Percentiles rank a stretch among this genome's conserved stretches.
phyloP scores from a whole-genome alignment of 306 rosid genomes.

The Boehmeria nivea region DNA sequence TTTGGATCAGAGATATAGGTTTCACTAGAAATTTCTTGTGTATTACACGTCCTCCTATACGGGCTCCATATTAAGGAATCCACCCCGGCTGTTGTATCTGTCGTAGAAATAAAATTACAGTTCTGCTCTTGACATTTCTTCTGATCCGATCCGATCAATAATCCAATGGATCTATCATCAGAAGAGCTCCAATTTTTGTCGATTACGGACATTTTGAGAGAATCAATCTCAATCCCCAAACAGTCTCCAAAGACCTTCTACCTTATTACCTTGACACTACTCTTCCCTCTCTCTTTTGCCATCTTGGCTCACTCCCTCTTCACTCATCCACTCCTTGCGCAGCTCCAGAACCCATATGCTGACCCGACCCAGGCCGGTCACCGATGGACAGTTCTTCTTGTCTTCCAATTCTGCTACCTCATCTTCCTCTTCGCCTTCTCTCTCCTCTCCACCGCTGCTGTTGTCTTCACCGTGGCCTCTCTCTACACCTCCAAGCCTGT shows the following conservation, averaged over 20 bases:
- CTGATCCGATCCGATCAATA: neutral
- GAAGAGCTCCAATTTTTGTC: conserved; percentile 77
- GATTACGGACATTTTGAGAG: conserved; percentile 52
- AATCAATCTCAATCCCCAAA: conserved; percentile 75
- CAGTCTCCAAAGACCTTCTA: conserved; percentile 78
- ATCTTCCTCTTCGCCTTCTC: conserved; percentile 88
- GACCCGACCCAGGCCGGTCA: conserved; percentile 59
- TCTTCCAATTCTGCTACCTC: conserved; percentile 74
- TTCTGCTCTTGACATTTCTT: neutral
- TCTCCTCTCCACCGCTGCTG: conserved; percentile 92
- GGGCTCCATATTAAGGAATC: too few relatives aligned
- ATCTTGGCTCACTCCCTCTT: conserved; percentile 87
- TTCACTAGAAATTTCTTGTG: too few relatives aligned
- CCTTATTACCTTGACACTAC: conserved; percentile 64
- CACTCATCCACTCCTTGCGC: conserved; percentile 68
- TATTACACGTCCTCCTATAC: too few relatives aligned
- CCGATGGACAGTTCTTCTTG: conserved; percentile 68
- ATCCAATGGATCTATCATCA: conserved; percentile 81
- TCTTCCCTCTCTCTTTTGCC: conserved; percentile 89
- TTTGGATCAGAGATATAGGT: too few relatives aligned
- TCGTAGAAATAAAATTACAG: neutral
- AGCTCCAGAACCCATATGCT: conserved; percentile 51
- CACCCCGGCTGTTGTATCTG: neutral
- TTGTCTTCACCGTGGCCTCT: conserved; percentile 92
- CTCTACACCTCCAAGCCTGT: conserved; percentile 81